phyloP scores from a whole-genome alignment of 192 early-diverging fungal genomes.

The Mortierella hygrophila region DNA sequence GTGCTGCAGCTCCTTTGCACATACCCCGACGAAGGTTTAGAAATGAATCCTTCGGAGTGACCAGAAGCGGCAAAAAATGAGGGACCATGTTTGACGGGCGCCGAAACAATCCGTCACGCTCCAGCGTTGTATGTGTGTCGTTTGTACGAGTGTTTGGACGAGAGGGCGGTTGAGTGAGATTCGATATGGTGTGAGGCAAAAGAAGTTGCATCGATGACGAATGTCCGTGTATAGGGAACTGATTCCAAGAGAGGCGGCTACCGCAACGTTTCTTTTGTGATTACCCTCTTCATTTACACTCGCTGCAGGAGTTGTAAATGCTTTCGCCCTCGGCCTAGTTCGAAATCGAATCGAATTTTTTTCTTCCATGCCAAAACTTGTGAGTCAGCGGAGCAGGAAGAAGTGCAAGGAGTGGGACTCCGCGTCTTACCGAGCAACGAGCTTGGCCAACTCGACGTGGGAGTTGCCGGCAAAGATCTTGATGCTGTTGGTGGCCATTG shows the following conservation, averaged over 20 bases:
- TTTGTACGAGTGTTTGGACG: neutral
- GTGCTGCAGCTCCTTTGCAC: neutral
- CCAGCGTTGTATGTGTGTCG: neutral
- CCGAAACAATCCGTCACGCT: constrained; percentile 7
- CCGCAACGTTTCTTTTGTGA: neutral
- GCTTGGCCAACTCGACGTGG: constrained; percentile 90
- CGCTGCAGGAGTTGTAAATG: neutral
- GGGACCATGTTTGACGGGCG: neutral
- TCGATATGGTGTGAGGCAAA: neutral
- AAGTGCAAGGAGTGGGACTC: neutral
- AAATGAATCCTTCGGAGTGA: constrained; percentile 7
- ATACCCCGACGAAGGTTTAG: neutral
- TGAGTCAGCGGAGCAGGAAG: neutral
- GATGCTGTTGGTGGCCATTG: constrained; percentile 91
- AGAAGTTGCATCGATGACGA: neutral
- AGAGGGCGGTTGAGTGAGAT: constrained; percentile 3
- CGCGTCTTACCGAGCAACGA: constrained; percentile 87
- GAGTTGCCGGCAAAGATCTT: constrained; percentile 98
- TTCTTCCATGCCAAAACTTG: neutral
- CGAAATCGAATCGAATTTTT: constrained; percentile 15
- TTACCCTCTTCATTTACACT: neutral
- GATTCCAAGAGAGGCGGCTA: neutral
- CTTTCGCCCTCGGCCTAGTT: constrained; percentile 3
- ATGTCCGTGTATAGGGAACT: neutral
- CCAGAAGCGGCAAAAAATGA: constrained; percentile 12